Evolutionary conservation across 495 filamentous ascomycete species (phyloP), one percentile per base, ranked within the genome.

Genomic region (Astrocystis sublimbata): DNA sequence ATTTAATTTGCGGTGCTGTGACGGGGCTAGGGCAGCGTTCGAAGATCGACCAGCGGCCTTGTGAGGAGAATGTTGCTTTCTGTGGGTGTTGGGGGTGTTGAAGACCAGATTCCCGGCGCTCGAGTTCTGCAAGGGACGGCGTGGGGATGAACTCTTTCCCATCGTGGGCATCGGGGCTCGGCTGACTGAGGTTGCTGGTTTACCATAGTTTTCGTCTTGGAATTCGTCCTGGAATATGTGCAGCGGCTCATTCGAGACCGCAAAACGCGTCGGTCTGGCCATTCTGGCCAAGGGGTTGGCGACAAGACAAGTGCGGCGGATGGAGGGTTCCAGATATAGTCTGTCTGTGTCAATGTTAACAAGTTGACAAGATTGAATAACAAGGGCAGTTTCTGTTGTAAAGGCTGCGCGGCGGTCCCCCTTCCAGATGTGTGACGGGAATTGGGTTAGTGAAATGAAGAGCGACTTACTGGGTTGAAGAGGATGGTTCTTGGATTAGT

Each of bases 161-260:
- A 76, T 73, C 42, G 81, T 75, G 43, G 79, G 79, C 75, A 83
- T 79, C 66, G 83, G 80, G 65, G 81, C 79, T 69, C 80, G 75
- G 62, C 78, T 82, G 51, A 79, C 77, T 54, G 78, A 75, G 12
- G 73, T 68, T 9, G 73, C 54, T 63, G 69, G 64, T 50, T 82
- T 78, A 62, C 78, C 78, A 62, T 78, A 78, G 61, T 66, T 58
- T 35, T 63, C 61, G 17, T 63, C 61, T 26, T 42, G 61, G 68
- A 79, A 76, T 53, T 84, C 76, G 71, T 89, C 88, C 64, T 87
- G 78, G 72, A 82, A 89, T 70, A 87, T 85, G 60, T 88, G 82
- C 66, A 89, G 75, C 64, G 83, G 77, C 67, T 84, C 79, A 65
- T 76, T 71, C 54, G 81, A 79, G 55, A 75, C 74, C 68, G 67